Percentiles rank a stretch among this genome's conserved stretches.
Evolutionary conservation across 1,284 basidiomycete genomes (phyloP).

Genomic region (Cryptococcus hybrid): DNA sequence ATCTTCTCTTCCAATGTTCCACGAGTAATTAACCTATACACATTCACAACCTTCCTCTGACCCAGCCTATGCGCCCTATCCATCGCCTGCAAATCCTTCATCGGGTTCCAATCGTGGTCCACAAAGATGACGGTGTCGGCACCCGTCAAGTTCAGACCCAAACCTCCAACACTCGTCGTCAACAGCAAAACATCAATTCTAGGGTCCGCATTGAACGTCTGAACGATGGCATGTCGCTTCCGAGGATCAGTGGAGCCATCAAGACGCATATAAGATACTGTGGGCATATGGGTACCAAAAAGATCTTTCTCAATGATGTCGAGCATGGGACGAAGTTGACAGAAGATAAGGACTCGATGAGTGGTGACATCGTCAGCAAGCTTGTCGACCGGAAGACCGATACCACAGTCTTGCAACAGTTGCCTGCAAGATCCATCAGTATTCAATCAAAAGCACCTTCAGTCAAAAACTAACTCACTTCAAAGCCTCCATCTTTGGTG

Average conservation of each 20-base stretch:
- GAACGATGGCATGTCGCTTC: constrained; percentile 92
- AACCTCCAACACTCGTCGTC: constrained; percentile 94
- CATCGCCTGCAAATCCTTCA: constrained; percentile 99
- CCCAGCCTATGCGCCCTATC: constrained; percentile 97
- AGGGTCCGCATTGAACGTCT: constrained; percentile 97
- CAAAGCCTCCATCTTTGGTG: constrained; percentile 90
- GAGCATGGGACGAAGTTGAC: constrained; percentile 99
- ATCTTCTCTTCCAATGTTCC: constrained; percentile 99
- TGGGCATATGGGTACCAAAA: constrained; percentile 89
- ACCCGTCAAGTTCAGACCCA: constrained; percentile 94
- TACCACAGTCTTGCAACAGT: constrained; percentile 91
- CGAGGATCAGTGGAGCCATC: constrained; percentile 86
- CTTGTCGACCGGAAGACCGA: constrained; percentile 60
- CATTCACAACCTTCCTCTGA: constrained; percentile 98
- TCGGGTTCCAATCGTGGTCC: constrained; percentile 99
- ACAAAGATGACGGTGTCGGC: constrained; percentile 99
- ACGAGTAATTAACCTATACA: constrained; percentile 95
- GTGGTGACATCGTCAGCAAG: constrained; percentile 63
- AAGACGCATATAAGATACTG: constrained; percentile 95
- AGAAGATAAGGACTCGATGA: constrained; percentile 98
- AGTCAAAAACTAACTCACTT: constrained; percentile 57
- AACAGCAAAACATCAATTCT: constrained; percentile 95
- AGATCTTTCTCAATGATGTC: constrained; percentile 95
- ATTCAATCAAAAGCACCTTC: neutral
- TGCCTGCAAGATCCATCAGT: constrained; percentile 59